phyloP scores from a whole-genome alignment of 257 asterid genomes.

The Plantago elongata region DNA sequence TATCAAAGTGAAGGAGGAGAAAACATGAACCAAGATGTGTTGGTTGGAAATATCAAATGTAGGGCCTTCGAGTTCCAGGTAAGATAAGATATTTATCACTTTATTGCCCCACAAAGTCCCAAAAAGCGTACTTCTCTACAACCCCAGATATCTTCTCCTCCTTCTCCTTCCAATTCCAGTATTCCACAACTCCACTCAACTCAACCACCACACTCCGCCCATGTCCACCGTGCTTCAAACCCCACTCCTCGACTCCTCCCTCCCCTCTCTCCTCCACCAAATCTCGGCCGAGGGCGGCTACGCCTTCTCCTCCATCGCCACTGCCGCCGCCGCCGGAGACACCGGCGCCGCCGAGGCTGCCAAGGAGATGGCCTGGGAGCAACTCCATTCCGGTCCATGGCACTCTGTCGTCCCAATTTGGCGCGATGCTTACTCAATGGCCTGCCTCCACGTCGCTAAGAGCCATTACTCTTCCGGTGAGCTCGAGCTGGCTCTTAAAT shows the following conservation, averaged over 20 bases:
- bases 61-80: no score
- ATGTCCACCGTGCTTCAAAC: slow-evolving; percentile 46
- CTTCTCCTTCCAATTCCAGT: slow-evolving; percentile 15
- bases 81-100: slow-evolving; percentile 19
- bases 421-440: slow-evolving; percentile 93
- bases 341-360: slow-evolving; percentile 89
- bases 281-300: slow-evolving; percentile 82
- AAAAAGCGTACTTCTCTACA: background rate
- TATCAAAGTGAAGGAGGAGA: no score
- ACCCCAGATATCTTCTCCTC: slow-evolving; percentile 28
- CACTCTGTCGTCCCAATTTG: slow-evolving; percentile 82
- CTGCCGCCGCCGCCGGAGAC: slow-evolving; percentile 73
- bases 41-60: no score
- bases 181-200: no score
- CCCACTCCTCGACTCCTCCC: slow-evolving; percentile 56
- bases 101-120: slow-evolving; percentile 7
- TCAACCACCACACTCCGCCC: slow-evolving; percentile 21
- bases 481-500: slow-evolving; percentile 40
- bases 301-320: slow-evolving; percentile 62
- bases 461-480: slow-evolving; percentile 51
- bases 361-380: slow-evolving; percentile 97
- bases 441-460: slow-evolving; percentile 79
- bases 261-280: slow-evolving; percentile 41
- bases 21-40: no score
- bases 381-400: slow-evolving; percentile 97